Percentiles rank a stretch among this genome's conserved stretches.
Evolutionary conservation across 2,329 filamentous ascomycete species (phyloP).

Genomic region (Pseudogymnoascus sp.): DNA sequence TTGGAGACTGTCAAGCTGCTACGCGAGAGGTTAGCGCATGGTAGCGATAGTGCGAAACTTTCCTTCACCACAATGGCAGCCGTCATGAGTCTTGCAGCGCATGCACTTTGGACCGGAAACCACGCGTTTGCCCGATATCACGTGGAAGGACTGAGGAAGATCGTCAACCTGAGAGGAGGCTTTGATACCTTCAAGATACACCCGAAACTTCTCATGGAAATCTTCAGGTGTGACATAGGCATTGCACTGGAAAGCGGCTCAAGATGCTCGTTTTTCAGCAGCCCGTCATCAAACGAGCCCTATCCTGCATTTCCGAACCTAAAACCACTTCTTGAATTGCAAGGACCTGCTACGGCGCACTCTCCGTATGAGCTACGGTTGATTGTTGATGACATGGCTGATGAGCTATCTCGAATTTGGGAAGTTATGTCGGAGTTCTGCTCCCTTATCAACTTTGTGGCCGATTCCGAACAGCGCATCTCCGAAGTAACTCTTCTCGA

Average conservation of each 20-base stretch:
- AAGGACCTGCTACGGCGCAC: neutral
- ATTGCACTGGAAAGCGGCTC: conserved; percentile 22
- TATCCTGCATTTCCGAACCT: conserved; percentile 22
- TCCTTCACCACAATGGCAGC: conserved; percentile 29
- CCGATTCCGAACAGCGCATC: conserved; percentile 19
- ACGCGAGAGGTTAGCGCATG: conserved; percentile 26
- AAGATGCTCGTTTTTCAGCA: conserved; percentile 24
- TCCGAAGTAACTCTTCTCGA: conserved; percentile 21
- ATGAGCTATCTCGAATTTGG: conserved; percentile 23
- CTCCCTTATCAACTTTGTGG: conserved; percentile 25
- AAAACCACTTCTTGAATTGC: conserved; percentile 9
- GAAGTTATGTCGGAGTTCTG: conserved; percentile 23
- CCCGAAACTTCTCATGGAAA: conserved; percentile 31
- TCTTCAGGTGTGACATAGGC: conserved; percentile 28
- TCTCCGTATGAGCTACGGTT: neutral
- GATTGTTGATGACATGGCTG: conserved; percentile 18
- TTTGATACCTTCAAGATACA: conserved; percentile 27
- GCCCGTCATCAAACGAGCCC: conserved; percentile 17
- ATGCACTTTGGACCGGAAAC: conserved; percentile 28
- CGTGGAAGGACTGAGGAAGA: conserved; percentile 32
- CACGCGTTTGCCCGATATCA: conserved; percentile 27
- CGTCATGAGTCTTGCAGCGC: conserved; percentile 28
- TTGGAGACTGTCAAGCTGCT: conserved; percentile 26
- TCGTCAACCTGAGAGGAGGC: conserved; percentile 33
- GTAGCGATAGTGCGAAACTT: conserved; percentile 20